Evolutionary conservation across 768 basidiomycete genomes (phyloP).

Genomic region (Symmetrospora coprosmae): DNA sequence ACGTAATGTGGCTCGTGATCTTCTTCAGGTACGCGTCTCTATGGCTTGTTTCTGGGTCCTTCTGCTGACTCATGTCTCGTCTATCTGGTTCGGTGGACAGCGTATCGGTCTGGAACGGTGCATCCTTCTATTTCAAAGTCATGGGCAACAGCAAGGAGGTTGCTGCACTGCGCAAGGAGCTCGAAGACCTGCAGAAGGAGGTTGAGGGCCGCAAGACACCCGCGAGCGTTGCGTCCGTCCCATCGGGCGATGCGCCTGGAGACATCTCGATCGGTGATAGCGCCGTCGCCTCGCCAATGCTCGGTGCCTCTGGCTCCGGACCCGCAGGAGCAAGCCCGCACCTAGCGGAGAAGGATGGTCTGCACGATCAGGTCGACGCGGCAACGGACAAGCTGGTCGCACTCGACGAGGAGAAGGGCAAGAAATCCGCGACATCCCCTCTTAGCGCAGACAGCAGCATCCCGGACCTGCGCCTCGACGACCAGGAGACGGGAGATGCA

Average conservation of each 20-base stretch:
- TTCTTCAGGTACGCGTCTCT: background rate
- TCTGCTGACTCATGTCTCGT: constrained; percentile 7
- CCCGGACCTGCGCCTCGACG: no score
- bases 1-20: background rate
- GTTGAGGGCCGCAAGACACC: constrained; percentile 7
- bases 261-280: background rate
- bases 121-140: constrained; percentile 24
- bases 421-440: no score
- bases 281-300: background rate
- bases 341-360: no score
- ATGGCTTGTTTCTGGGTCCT: background rate
- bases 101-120: constrained; percentile 25
- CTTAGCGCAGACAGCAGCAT: no score
- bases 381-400: no score
- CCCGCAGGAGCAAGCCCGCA: background rate
- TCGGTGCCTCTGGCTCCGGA: background rate
- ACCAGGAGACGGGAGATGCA: no score
- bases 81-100: background rate
- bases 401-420: no score
- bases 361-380: no score
- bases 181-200: constrained; percentile 20
- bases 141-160: constrained; percentile 18
- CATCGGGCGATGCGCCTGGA: background rate
- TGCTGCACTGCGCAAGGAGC: constrained; percentile 15
- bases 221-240: background rate